Percentiles rank a stretch among this genome's conserved stretches.
phyloP scores from a whole-genome alignment of 2,329 filamentous ascomycete genomes.

The Alternaria incomplexa region DNA sequence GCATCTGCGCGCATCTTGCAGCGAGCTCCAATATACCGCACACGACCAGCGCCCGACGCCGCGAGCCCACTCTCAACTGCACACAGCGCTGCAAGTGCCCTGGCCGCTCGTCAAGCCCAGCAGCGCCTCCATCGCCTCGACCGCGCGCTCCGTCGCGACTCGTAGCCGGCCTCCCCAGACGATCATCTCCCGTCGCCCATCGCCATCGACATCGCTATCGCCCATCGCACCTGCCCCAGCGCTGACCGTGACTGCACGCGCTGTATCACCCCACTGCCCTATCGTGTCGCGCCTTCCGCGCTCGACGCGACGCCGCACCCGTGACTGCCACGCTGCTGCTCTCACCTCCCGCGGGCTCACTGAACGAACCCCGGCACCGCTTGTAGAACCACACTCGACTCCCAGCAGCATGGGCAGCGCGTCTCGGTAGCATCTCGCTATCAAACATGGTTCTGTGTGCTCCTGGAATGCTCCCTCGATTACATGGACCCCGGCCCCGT shows the following conservation, averaged over 20 bases:
- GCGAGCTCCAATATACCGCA: slow-evolving; percentile 9
- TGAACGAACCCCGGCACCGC: slow-evolving; percentile 10
- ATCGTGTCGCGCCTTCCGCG: slow-evolving; percentile 26
- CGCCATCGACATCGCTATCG: not conserved
- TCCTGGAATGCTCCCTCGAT: slow-evolving; percentile 44
- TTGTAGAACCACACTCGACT: slow-evolving; percentile 14
- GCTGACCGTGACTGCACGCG: slow-evolving; percentile 2
- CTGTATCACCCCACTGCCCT: slow-evolving; percentile 25
- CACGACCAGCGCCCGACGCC: slow-evolving; percentile 21
- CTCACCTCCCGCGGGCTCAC: slow-evolving; percentile 5
- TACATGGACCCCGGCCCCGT: slow-evolving; percentile 46
- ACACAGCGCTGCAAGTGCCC: slow-evolving; percentile 5
- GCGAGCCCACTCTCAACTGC: slow-evolving; percentile 3
- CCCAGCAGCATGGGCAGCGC: slow-evolving; percentile 45
- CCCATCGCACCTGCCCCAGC: slow-evolving; percentile 13
- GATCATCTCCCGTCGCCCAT: not conserved
- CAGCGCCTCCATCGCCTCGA: slow-evolving; percentile 3
- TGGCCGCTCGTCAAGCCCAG: slow-evolving; percentile 8
- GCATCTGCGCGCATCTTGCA: slow-evolving; percentile 25
- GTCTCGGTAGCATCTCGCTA: slow-evolving; percentile 36
- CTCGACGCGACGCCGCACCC: slow-evolving; percentile 19
- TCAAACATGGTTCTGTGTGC: slow-evolving; percentile 41
- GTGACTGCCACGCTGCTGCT: slow-evolving; percentile 9
- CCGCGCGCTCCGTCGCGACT: not conserved
- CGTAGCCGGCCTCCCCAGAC: slow-evolving; percentile 2